Base-by-base conservation (phyloP, 2,329 filamentous ascomycete genomes). In the Phaeoacremonium minimum region DNA sequence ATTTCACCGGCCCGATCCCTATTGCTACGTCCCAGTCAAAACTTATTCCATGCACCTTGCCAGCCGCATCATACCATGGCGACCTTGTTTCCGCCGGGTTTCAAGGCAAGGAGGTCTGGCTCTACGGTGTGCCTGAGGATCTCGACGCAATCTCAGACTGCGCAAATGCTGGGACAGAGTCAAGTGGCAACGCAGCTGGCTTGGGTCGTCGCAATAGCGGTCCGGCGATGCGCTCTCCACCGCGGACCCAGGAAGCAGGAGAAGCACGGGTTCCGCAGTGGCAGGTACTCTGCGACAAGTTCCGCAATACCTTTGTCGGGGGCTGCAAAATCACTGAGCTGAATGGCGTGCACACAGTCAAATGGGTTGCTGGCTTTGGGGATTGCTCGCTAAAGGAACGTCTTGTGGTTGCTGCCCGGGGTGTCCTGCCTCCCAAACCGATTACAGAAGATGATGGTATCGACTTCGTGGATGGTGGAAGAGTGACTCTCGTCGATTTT, bases 101-200 rank as follows among this genome's bases (percentile, higher is more conserved):
- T 46, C 71, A 83, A 40, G 79, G 77, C 12, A 80, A 75, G 38
- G 79, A 87, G 16, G 64, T 93, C 5, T 91, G 85, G 84, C 59
- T 91, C 3, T 91, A 91, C 56, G 86, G 86, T 17, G 66, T 91
- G 18, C 86, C 87, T 2, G 79, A 84, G 49, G 79, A 85, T 47
- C 63, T 89, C 15, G 83, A 86, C 52, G 73, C 80, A 15, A 60
- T 75, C 15, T 68, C 75, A 3, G 71, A 75, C 18, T 40, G 46
- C 12, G 52, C 52, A 20, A 51, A 53, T n/a, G 38, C 47, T 1
- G 44, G 45, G 14, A 50, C 48, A 18, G 59, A 64, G 35, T 38
- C 37, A 51, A 31, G 48, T 34, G 45, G 50, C 33, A 41, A 44
- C 40, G 14, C 50, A 28, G 37, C 39, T 28, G 46, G 49, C 8